Evolutionary conservation across 2,329 filamentous ascomycete genomes (phyloP), one percentile per base, ranked within the genome.

Genomic region (Diaporthe citrichinensis): DNA sequence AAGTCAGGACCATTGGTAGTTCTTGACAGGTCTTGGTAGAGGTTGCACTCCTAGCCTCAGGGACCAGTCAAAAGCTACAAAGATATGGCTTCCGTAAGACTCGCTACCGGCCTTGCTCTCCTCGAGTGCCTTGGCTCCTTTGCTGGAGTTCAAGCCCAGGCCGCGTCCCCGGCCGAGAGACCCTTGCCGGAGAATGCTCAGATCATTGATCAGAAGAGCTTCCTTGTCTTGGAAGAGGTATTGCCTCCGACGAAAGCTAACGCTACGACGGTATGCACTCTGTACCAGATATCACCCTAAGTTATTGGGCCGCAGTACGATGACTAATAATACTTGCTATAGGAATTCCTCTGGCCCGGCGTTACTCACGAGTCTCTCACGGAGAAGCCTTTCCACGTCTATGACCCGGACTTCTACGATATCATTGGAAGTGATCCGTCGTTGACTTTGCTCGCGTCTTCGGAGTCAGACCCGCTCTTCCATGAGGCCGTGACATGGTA

Each of bases 401-500:
- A 89, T 77, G 86, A 90, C 57, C 80, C 85, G 0, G 87, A 86
- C 34, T 91, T 91, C 72, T 83, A 85, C 68, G 82, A 86, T 28
- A 83, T 91, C 12, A 85, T 91, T 28, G 89, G 89, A 7, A 49
- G 79, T 0, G 82, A 86, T 55, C 88, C 89, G 0, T 86, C 87
- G 0, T 79, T 90, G 75, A 89, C 88, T 0, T 80, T 89, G 23
- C 84, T 90, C 7, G 87, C 87, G 1, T 81, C 84, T 7, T 84
- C 86, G 0, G 84, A 83, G 0, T 81, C 80, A 0, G 84, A 89
- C 65, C 87, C 87, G 0, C 78, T 89, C 5, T 91, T 90, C 59
- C 89, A 91, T 71, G 89, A 91, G 78, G 89, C 89, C 5, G 87
- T 88, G 9, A 84, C 89, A 0, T 91, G 88, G 87, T 86, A 85